Conservation (phyloP, 768 basidiomycete species). For the Calocybe gangraenosa region DNA sequence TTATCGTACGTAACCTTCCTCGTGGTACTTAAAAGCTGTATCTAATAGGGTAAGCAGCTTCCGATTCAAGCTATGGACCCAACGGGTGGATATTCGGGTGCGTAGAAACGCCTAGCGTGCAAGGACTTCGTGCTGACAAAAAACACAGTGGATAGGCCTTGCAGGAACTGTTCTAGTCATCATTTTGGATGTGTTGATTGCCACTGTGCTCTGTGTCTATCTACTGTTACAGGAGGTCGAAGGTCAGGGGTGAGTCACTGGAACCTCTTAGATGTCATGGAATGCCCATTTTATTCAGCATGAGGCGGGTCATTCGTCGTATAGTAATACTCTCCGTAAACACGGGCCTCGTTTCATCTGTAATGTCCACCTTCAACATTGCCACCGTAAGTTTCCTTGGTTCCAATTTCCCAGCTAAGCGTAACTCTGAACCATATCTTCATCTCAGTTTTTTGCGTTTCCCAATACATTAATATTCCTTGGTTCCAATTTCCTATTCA, state of each 20-base stretch:
- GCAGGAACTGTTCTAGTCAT: slow-evolving; percentile 13
- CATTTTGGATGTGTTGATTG: slow-evolving; percentile 10
- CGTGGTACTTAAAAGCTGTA: too few relatives aligned
- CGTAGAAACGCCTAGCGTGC: neutral
- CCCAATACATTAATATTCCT: slow-evolving; percentile 18
- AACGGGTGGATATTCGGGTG: slow-evolving; percentile 4
- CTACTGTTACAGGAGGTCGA: slow-evolving; percentile 10
- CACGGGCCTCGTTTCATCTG: slow-evolving; percentile 13
- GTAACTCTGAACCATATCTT: too few relatives aligned
- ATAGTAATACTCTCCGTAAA: slow-evolving; percentile 13
- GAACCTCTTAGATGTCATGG: neutral
- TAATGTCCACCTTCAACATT: slow-evolving; percentile 12
- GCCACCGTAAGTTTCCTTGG: slow-evolving; percentile 9
- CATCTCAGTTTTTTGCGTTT: slow-evolving; percentile 12
- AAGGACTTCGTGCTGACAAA: neutral
- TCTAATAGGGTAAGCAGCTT: slow-evolving; percentile 3
- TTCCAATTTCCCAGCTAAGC: too few relatives aligned
- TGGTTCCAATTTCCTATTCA: slow-evolving; percentile 15
- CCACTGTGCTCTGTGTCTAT: slow-evolving; percentile 12
- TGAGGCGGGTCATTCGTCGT: slow-evolving; percentile 2
- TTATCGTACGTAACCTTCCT: slow-evolving; percentile 6
- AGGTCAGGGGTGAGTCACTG: slow-evolving; percentile 7
- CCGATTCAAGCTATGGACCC: slow-evolving; percentile 7
- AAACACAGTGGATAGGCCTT: slow-evolving; percentile 9
- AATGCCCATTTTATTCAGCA: neutral